Percentiles rank a stretch among this genome's conserved stretches.
Evolutionary conservation across 305 asterid genomes (phyloP).

Genomic region (Solanum hybrid): DNA sequence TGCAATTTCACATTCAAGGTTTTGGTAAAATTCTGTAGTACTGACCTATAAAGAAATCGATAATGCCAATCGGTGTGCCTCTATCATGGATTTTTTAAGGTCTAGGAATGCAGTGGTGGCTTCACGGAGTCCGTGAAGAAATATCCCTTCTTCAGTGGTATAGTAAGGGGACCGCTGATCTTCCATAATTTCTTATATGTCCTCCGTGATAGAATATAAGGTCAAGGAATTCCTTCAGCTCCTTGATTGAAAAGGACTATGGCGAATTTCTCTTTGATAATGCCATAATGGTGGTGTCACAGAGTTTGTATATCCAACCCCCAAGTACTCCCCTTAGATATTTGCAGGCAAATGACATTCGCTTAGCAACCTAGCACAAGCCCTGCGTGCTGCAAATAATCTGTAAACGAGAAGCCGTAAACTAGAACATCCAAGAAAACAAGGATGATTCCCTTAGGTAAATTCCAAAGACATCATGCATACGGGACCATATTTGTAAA

Average conservation of each 20-base stretch:
- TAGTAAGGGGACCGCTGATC: not conserved
- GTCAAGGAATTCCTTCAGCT: not conserved
- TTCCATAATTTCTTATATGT: not conserved
- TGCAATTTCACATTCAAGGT: not conserved
- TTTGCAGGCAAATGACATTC: not conserved
- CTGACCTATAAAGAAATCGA: not conserved
- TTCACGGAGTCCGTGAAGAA: not conserved
- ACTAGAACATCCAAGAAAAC: not conserved
- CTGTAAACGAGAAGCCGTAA: not conserved
- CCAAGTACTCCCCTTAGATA: not conserved
- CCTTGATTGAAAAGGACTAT: not conserved
- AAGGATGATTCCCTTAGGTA: not conserved
- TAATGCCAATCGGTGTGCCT: not conserved
- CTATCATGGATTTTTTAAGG: not conserved
- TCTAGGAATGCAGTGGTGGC: not conserved
- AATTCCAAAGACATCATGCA: not conserved
- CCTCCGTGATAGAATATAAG: not conserved
- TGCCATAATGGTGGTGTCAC: not conserved
- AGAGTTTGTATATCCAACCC: not conserved
- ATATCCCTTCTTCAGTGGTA: not conserved
- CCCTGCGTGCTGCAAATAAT: not conserved
- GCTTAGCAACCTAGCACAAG: not conserved
- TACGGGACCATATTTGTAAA: not conserved
- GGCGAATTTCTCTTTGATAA: not conserved
- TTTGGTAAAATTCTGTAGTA: not conserved